phyloP scores from a whole-genome alignment of 257 asterid species.

The Leonotis leonurus region DNA sequence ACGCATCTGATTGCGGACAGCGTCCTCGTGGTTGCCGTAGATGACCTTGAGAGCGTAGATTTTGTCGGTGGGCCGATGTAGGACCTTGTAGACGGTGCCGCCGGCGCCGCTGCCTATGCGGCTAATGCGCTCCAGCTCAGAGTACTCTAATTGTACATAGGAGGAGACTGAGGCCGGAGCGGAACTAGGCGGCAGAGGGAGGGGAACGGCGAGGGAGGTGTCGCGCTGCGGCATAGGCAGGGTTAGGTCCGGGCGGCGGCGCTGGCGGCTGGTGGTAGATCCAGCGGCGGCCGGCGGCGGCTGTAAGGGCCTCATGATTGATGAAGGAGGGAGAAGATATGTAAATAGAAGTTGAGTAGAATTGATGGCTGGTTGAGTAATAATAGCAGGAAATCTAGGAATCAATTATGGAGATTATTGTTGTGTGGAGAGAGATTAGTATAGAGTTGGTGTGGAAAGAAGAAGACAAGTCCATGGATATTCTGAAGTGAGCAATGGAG shows the following conservation, averaged over 20 bases:
- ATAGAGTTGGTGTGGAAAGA: constrained; percentile 5
- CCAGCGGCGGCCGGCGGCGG: constrained; percentile 25
- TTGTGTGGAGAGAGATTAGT: neutral
- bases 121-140: constrained; percentile 65
- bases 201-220: constrained; percentile 34
- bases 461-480: constrained; percentile 11
- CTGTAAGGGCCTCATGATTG: constrained; percentile 24
- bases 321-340: neutral
- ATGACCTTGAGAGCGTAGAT: constrained; percentile 74
- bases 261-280: constrained; percentile 20
- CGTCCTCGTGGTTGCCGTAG: constrained; percentile 78
- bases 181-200: constrained; percentile 34
- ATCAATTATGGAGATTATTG: constrained; percentile 10
- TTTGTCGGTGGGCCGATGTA: constrained; percentile 70
- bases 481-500: too few relatives aligned
- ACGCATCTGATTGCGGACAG: constrained; percentile 69
- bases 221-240: constrained; percentile 36
- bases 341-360: neutral
- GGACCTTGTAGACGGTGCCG: constrained; percentile 85
- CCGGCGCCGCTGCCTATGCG: constrained; percentile 92
- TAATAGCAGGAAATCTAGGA: constrained; percentile 4
- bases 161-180: constrained; percentile 26
- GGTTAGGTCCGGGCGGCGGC: constrained; percentile 32
- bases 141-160: constrained; percentile 25
- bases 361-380: neutral